phyloP scores from a whole-genome alignment of 768 basidiomycete genomes.

The Pleurotus pulmonarius region DNA sequence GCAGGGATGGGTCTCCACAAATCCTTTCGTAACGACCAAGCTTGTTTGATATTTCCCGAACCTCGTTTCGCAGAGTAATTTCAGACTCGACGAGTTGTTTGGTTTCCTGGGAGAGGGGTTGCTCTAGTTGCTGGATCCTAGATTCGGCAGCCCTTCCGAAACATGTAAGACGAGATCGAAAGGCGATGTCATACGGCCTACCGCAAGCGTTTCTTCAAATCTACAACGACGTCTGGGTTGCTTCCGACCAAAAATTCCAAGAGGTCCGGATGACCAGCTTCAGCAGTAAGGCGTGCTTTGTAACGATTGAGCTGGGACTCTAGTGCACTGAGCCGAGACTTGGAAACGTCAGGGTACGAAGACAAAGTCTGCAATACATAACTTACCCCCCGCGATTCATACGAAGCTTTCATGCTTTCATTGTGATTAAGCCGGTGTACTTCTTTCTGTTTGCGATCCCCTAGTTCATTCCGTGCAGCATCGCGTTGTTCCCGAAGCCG shows the following conservation, averaged over 20 bases:
- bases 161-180: not conserved
- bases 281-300: slow-evolving; percentile 74
- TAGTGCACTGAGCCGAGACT: slow-evolving; percentile 74
- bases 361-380: not conserved
- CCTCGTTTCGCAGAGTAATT: slow-evolving; percentile 43
- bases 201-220: slow-evolving; percentile 52
- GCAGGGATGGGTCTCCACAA: slow-evolving; percentile 53
- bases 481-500: slow-evolving; percentile 74
- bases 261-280: slow-evolving; percentile 66
- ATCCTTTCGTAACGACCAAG: slow-evolving; percentile 60
- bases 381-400: slow-evolving; percentile 56
- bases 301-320: slow-evolving; percentile 70
- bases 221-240: slow-evolving; percentile 43
- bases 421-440: slow-evolving; percentile 50
- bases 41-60: slow-evolving; percentile 41
- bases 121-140: slow-evolving; percentile 47
- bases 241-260: slow-evolving; percentile 65
- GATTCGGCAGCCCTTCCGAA: slow-evolving; percentile 46
- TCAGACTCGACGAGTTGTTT: slow-evolving; percentile 46
- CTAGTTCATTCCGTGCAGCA: slow-evolving; percentile 57
- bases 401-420: slow-evolving; percentile 63
- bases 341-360: slow-evolving; percentile 10
- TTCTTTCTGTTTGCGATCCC: slow-evolving; percentile 68
- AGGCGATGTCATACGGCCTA: slow-evolving; percentile 28
- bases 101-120: slow-evolving; percentile 48